Evolutionary conservation across 2,329 filamentous ascomycete species (phyloP).

Genomic region (Lasiodiplodia sp.): DNA sequence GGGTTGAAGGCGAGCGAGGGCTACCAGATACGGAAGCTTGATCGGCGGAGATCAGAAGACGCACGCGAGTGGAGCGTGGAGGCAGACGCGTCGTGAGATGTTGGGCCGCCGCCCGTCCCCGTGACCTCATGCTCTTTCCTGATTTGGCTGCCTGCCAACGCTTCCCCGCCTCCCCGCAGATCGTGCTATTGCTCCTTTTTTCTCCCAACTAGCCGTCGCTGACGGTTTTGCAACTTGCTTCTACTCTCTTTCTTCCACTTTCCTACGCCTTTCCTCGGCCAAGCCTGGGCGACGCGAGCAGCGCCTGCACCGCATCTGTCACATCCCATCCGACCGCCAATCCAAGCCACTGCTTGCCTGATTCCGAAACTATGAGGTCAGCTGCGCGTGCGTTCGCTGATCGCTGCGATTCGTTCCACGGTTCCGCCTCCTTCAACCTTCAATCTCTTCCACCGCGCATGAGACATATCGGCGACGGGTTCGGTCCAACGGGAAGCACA

Average conservation of each 20-base stretch:
- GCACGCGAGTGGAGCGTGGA: neutral
- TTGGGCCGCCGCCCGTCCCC: constrained; percentile 7
- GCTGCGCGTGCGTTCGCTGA: constrained; percentile 5
- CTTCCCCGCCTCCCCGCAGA: constrained; percentile 18
- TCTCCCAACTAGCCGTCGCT: neutral
- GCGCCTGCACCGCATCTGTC: neutral
- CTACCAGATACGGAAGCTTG: constrained; percentile 13
- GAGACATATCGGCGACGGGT: neutral
- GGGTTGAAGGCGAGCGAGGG: neutral
- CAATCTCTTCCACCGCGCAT: neutral
- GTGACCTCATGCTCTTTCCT: constrained; percentile 21
- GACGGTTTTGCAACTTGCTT: neutral
- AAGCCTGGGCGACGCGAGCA: constrained; percentile 1
- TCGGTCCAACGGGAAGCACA: constrained; percentile 7
- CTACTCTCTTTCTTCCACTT: neutral
- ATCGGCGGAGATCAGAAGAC: constrained; percentile 13
- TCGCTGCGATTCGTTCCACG: neutral
- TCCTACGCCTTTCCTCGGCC: neutral
- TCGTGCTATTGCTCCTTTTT: constrained; percentile 1
- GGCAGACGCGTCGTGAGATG: neutral
- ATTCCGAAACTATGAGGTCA: constrained; percentile 12
- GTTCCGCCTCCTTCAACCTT: neutral
- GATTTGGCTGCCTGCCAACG: neutral
- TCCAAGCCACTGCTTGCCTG: constrained; percentile 4
- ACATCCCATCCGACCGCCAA: neutral